Conservation (phyloP, 2,329 filamentous ascomycete species). For the Nemania sp. region DNA sequence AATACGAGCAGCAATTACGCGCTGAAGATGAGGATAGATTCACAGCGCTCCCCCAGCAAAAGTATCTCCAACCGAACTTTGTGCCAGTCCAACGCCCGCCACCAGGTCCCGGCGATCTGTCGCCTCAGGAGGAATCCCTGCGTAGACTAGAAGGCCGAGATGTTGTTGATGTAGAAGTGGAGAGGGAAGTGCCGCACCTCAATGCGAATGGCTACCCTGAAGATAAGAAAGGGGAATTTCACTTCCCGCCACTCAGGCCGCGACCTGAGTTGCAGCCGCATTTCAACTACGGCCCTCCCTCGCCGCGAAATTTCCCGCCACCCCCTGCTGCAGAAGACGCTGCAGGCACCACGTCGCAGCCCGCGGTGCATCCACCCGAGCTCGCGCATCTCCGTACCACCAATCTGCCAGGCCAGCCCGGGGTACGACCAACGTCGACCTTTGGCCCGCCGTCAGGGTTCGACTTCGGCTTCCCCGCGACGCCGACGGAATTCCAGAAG, state of each 20-base stretch:
- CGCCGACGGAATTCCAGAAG: conserved; percentile 89
- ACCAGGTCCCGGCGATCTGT: conserved; percentile 48
- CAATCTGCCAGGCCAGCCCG: conserved; percentile 52
- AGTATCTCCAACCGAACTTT: conserved; percentile 69
- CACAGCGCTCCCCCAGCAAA: conserved; percentile 79
- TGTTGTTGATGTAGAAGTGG: conserved; percentile 58
- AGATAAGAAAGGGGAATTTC: conserved; percentile 62
- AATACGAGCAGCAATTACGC: conserved; percentile 82
- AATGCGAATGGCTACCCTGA: conserved; percentile 48
- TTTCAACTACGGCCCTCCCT: conserved; percentile 69
- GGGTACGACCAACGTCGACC: conserved; percentile 64
- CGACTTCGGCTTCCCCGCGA: conserved; percentile 84
- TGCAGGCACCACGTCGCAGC: conserved; percentile 20
- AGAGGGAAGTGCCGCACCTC: conserved; percentile 35
- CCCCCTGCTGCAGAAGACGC: conserved; percentile 39
- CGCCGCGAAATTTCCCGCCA: conserved; percentile 54
- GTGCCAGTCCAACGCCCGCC: conserved; percentile 53
- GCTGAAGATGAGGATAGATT: conserved; percentile 87
- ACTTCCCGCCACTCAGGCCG: conserved; percentile 67
- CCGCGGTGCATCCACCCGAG: conserved; percentile 61
- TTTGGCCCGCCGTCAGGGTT: conserved; percentile 73
- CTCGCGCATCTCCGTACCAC: conserved; percentile 67
- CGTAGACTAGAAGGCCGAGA: conserved; percentile 62
- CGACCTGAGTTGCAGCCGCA: conserved; percentile 63
- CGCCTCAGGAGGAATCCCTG: conserved; percentile 60